These are phyloP conservation scores for Talaromyces albobiverticillius DNA, from an alignment of 2,329 filamentous ascomycete species.

Conservation along the genomic window DNA sequence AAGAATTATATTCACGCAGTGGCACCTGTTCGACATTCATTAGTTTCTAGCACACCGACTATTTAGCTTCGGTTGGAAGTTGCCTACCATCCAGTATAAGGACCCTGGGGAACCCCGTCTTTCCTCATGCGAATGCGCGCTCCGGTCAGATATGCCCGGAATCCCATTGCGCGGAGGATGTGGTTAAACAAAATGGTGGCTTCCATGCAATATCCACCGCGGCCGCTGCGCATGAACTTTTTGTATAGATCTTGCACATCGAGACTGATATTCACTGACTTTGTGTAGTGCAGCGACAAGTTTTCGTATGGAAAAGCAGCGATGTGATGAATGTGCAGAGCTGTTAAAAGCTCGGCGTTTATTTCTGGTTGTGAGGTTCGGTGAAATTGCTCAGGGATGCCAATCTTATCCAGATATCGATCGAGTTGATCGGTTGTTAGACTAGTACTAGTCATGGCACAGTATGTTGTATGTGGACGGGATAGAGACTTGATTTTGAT, in stretches of 20 bases:
- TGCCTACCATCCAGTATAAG: constrained; percentile 25
- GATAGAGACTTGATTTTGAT: no score
- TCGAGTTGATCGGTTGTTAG: neutral
- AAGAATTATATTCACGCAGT: constrained; percentile 57
- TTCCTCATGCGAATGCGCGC: constrained; percentile 40
- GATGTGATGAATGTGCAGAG: constrained; percentile 35
- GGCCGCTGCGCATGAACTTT: constrained; percentile 48
- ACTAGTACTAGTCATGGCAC: neutral
- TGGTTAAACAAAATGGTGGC: constrained; percentile 55
- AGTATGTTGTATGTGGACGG: no score
- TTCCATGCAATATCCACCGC: constrained; percentile 63
- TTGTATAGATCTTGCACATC: constrained; percentile 41
- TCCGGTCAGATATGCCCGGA: constrained; percentile 51
- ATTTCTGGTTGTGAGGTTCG: neutral
- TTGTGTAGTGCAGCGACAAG: constrained; percentile 52
- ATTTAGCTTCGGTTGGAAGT: neutral
- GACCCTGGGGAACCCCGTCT: constrained; percentile 26
- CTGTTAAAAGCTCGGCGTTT: neutral
- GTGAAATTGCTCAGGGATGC: neutral
- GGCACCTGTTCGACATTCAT: constrained; percentile 37
- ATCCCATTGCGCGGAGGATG: constrained; percentile 52
- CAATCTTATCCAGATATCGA: neutral
- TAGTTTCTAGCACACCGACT: neutral
- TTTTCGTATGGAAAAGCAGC: constrained; percentile 57
- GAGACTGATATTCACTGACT: constrained; percentile 44